Evolutionary conservation across 1,284 basidiomycete species (phyloP).

Genomic region (Tilletiopsis washingtonensis): DNA sequence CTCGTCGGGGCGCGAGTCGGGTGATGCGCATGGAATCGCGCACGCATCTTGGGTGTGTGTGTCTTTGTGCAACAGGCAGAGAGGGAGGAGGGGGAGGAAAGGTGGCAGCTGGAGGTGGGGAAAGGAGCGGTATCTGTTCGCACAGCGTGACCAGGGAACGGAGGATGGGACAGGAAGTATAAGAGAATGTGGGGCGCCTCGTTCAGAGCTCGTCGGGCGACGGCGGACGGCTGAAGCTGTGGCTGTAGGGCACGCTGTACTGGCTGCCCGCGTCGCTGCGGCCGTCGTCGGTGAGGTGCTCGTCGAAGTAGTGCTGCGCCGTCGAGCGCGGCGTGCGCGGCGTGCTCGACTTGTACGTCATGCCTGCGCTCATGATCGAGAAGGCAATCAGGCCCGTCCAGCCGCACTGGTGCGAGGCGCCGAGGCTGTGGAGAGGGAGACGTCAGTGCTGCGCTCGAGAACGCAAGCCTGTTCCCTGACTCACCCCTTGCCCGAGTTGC

Average conservation of each 20-base stretch:
- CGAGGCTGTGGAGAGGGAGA: constrained; percentile 49
- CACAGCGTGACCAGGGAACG: too few relatives aligned
- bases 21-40: too few relatives aligned
- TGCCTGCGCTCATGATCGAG: constrained; percentile 58
- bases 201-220: constrained; percentile 39
- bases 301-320: constrained; percentile 76
- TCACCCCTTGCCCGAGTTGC: constrained; percentile 81
- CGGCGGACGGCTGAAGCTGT: constrained; percentile 29
- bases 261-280: constrained; percentile 25
- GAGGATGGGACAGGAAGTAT: too few relatives aligned
- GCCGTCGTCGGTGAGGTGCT: constrained; percentile 37
- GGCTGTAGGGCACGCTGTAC: constrained; percentile 15
- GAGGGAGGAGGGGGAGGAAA: too few relatives aligned
- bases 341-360: constrained; percentile 40
- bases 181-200: too few relatives aligned
- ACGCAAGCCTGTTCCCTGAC: too few relatives aligned
- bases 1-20: too few relatives aligned
- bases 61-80: too few relatives aligned
- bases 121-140: too few relatives aligned
- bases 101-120: too few relatives aligned
- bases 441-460: background rate
- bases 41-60: too few relatives aligned
- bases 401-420: constrained; percentile 94
- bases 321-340: constrained; percentile 71
- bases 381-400: constrained; percentile 57